A percentile compares a stretch with the other conserved stretches of the same genome.
Conservation (phyloP, 1,139 yeast species). For the Sugiyamaella castrensis region DNA sequence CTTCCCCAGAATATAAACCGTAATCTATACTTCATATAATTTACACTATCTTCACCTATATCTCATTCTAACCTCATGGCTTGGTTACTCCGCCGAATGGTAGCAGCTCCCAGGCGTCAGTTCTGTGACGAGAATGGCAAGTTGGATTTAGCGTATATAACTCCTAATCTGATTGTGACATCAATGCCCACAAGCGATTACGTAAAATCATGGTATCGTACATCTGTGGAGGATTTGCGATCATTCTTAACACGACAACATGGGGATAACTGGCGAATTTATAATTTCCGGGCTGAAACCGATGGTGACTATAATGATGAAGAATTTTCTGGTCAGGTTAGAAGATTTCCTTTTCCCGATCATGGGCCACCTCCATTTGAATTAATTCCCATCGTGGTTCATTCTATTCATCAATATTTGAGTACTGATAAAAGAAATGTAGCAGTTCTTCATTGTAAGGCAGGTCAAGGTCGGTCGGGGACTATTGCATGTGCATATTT, state of each 20-base stretch:
- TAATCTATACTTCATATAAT: too few species aligned
- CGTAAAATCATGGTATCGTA: constrained; percentile 52
- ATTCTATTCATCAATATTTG: constrained; percentile 48
- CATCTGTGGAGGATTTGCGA: constrained; percentile 51
- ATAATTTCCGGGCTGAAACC: constrained; percentile 66
- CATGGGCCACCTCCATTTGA: constrained; percentile 72
- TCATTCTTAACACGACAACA: constrained; percentile 50
- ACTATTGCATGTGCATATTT: constrained; percentile 69
- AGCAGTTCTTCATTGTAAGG: constrained; percentile 81
- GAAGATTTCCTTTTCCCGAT: constrained; percentile 62
- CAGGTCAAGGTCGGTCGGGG: constrained; percentile 92
- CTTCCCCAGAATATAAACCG: too few species aligned
- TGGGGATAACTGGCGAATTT: constrained; percentile 62
- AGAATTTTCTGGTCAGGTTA: constrained; percentile 36
- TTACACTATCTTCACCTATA: too few species aligned
- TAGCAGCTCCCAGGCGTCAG: constrained; percentile 32
- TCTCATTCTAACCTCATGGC: constrained; percentile 5
- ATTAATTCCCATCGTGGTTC: constrained; percentile 45
- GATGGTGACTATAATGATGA: constrained; percentile 47
- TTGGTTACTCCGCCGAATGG: constrained; percentile 8
- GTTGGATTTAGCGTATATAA: constrained; percentile 60
- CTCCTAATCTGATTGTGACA: constrained; percentile 60
- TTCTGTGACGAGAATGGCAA: constrained; percentile 59
- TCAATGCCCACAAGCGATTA: constrained; percentile 62
- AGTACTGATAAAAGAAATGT: constrained; percentile 41